Percentiles rank a stretch among this genome's conserved stretches.
These are phyloP conservation scores for Bremia lactucae DNA, from an alignment of 352 stramenopile genomes.

Conservation along the genomic window DNA sequence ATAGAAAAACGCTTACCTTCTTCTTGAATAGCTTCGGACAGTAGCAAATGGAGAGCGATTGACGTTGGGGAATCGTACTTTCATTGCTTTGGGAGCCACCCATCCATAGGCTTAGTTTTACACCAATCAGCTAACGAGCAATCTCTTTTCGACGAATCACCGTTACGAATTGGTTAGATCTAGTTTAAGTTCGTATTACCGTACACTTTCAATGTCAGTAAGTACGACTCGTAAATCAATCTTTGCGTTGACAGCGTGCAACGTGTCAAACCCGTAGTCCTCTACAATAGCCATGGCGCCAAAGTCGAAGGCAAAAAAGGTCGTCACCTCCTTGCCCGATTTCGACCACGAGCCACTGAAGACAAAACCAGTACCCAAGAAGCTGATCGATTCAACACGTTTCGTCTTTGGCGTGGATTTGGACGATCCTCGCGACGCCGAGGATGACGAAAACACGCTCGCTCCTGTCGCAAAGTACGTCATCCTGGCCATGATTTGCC, in stretches of 20 bases:
- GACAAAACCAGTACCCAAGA: slow-evolving; percentile 4
- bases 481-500: slow-evolving; percentile 88
- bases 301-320: slow-evolving; percentile 56
- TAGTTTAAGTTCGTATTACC: too few relatives aligned
- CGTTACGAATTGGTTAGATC: too few relatives aligned
- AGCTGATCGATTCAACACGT: slow-evolving; percentile 5
- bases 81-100: slow-evolving; percentile 38
- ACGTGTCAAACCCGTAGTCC: slow-evolving; percentile 9
- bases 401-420: slow-evolving; percentile 59
- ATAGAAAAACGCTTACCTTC: slow-evolving; percentile 36
- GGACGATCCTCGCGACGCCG: slow-evolving; percentile 39
- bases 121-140: slow-evolving; percentile 8
- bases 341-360: slow-evolving; percentile 14
- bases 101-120: slow-evolving; percentile 24
- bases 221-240: too few relatives aligned
- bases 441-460: slow-evolving; percentile 66
- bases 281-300: slow-evolving; percentile 28
- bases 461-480: slow-evolving; percentile 80
- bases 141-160: slow-evolving; percentile 11
- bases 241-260: too few relatives aligned
- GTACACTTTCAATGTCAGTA: too few relatives aligned
- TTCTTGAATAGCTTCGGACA: slow-evolving; percentile 85
- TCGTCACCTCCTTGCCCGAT: slow-evolving; percentile 9
- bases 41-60: slow-evolving; percentile 60
- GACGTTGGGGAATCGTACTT: too few relatives aligned